A percentile compares a stretch with the other conserved stretches of the same genome.
Conservation (phyloP, 805 yeast species). For the Saccharomycopsis synnaedendra region DNA sequence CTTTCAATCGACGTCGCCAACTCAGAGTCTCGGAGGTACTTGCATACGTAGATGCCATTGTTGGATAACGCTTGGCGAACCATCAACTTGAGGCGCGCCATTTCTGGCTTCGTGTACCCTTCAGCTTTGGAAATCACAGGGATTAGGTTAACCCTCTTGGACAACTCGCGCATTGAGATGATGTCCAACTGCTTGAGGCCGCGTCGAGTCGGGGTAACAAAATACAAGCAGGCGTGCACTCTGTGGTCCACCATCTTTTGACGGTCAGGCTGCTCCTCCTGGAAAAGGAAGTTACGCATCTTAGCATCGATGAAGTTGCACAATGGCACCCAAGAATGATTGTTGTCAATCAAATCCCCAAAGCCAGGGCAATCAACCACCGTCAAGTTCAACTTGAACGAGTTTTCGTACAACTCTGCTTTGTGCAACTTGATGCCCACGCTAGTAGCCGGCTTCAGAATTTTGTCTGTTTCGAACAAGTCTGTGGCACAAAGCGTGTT, state of each 20-base stretch:
- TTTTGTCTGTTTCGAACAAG: slow-evolving; percentile 32
- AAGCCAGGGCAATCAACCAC: slow-evolving; percentile 70
- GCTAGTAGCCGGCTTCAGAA: background rate
- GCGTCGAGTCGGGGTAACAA: slow-evolving; percentile 58
- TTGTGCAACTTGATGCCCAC: background rate
- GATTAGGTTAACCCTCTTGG: slow-evolving; percentile 64
- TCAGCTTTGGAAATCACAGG: slow-evolving; percentile 82
- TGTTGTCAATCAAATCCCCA: slow-evolving; percentile 59
- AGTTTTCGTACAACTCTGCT: slow-evolving; percentile 43
- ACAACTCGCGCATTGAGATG: slow-evolving; percentile 58
- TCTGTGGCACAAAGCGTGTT: slow-evolving; percentile 76
- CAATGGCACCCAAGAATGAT: slow-evolving; percentile 55
- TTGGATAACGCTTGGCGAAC: slow-evolving; percentile 39
- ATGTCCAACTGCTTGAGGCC: slow-evolving; percentile 58
- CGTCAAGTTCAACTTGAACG: slow-evolving; percentile 46
- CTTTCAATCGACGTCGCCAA: slow-evolving; percentile 24
- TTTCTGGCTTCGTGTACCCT: slow-evolving; percentile 48
- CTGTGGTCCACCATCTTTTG: slow-evolving; percentile 44
- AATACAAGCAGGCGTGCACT: slow-evolving; percentile 79
- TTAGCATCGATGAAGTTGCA: slow-evolving; percentile 72
- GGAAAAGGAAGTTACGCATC: slow-evolving; percentile 54
- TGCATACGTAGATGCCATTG: slow-evolving; percentile 50
- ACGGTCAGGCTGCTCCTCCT: slow-evolving; percentile 68
- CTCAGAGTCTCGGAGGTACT: slow-evolving; percentile 31
- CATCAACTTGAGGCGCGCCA: slow-evolving; percentile 39